Evolutionary conservation across 1,284 basidiomycete genomes (phyloP).

Genomic region (Coniferiporia weirii): DNA sequence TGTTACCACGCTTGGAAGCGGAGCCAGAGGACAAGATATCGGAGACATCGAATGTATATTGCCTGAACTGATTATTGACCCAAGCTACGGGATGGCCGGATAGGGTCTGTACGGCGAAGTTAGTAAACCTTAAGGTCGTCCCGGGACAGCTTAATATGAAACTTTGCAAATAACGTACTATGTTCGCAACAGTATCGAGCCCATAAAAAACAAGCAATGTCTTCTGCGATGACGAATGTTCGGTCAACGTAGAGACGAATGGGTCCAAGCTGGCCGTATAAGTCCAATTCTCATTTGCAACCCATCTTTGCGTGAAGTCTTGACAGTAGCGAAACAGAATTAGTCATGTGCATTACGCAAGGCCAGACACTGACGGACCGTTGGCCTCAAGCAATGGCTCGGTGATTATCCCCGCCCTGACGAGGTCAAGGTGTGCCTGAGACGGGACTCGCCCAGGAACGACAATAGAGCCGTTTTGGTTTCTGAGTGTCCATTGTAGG

Average conservation of each 20-base stretch:
- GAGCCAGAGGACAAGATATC: slow-evolving; percentile 30
- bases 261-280: slow-evolving; percentile 52
- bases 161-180: slow-evolving; percentile 27
- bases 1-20: slow-evolving; percentile 27
- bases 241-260: slow-evolving; percentile 28
- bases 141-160: slow-evolving; percentile 19
- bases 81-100: slow-evolving; percentile 47
- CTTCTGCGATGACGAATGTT: slow-evolving; percentile 24
- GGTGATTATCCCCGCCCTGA: slow-evolving; percentile 47
- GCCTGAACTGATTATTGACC: slow-evolving; percentile 55
- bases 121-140: not conserved
- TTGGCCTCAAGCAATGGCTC: slow-evolving; percentile 53
- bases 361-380: slow-evolving; percentile 30
- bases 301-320: slow-evolving; percentile 57
- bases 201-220: slow-evolving; percentile 55
- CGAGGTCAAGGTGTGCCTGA: slow-evolving; percentile 50
- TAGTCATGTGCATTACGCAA: not conserved
- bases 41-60: slow-evolving; percentile 50
- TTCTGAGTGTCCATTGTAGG: slow-evolving; percentile 48
- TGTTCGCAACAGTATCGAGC: slow-evolving; percentile 54
- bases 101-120: slow-evolving; percentile 36
- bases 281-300: slow-evolving; percentile 56
- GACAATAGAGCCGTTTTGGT: slow-evolving; percentile 47
- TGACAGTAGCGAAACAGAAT: not conserved
- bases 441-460: slow-evolving; percentile 51